Conservation (phyloP, 768 basidiomycete species). For the Paxillus involutus region DNA sequence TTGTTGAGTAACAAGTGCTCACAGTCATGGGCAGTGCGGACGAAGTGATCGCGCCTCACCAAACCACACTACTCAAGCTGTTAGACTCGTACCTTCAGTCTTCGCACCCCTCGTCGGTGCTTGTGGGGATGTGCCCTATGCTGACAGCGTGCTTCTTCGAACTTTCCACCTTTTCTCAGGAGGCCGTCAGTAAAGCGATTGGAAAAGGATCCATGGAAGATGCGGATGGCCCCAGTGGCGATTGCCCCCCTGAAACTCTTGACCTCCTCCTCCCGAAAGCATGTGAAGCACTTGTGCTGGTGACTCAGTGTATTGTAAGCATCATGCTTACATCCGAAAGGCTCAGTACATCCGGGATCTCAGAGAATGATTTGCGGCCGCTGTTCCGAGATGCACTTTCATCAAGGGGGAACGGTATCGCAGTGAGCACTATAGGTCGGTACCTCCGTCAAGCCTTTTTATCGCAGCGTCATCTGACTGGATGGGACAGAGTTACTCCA, state of each 20-base stretch:
- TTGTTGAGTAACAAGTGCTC: constrained; percentile 4
- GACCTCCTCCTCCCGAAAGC: constrained; percentile 76
- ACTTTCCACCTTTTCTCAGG: constrained; percentile 58
- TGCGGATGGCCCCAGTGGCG: neutral
- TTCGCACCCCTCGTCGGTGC: constrained; percentile 35
- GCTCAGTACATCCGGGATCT: constrained; percentile 28
- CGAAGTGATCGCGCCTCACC: constrained; percentile 80
- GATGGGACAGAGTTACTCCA: constrained; percentile 60
- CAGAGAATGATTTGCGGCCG: constrained; percentile 26
- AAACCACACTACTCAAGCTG: constrained; percentile 85
- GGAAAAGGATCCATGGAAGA: constrained; percentile 22
- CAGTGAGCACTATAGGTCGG: constrained; percentile 62
- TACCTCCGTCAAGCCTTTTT: neutral
- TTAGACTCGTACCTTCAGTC: constrained; percentile 82
- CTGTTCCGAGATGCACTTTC: constrained; percentile 46
- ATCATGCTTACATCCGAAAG: constrained; percentile 45
- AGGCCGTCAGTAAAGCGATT: constrained; percentile 49
- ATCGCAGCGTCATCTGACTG: neutral
- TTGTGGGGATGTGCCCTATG: constrained; percentile 52
- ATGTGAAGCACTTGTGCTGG: constrained; percentile 77
- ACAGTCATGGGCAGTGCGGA: constrained; percentile 44
- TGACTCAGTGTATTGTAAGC: constrained; percentile 72
- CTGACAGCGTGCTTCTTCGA: constrained; percentile 60
- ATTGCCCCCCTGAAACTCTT: constrained; percentile 39
- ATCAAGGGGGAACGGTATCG: constrained; percentile 42